Evolutionary conservation across 2,329 filamentous ascomycete species (phyloP), one percentile per base, ranked within the genome.

Genomic region (Thyridium curvatum): DNA sequence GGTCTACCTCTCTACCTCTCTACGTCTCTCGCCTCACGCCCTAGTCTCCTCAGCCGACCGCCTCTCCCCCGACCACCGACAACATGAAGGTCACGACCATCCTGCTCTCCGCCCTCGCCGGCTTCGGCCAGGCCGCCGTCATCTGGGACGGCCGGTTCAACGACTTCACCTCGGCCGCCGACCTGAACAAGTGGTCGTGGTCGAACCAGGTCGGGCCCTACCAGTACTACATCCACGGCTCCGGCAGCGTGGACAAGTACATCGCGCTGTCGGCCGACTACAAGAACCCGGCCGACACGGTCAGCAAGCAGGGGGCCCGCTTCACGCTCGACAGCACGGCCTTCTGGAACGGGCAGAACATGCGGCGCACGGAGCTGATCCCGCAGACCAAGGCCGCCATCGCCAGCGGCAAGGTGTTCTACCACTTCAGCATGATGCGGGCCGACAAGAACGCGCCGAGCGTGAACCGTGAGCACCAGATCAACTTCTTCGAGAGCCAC

Each of bases 161-260:
- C 56, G 71, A 77, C 41, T 61, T 79, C 46, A 60, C 63, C 13
- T 64, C 70, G 8, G 68, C 68, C 32, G 50, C 65, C 3, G 77
- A 82, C 54, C 66, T 83, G 21, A 64, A 69, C 50, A 69, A 71
- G 31, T 83, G 80, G 80, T 79, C 73, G 4, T 86, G 75, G 73
- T 69, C 68, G n/a, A 83, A 78, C 57, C 74, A 82, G 59, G 76
- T 83, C 50, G 79, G 79, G 18, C 72, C 78, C 1, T 87, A 84
- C 61, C 82, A 86, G 59, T 86, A 83, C 68, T 86, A 86, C 64
- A 86, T 86, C 55, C 83, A 87, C 63, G 84, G 83, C 29, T 62
- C 65, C 5, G 71, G 68, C 8, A 37, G 62, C 1, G 68, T 77
- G 8, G 68, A 67, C 16, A 62, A 73, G 50, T 85, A 86, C 59